Evolutionary conservation across 257 asterid species (phyloP), one percentile per base, ranked within the genome.

Genomic region (Knoxia roxburghii): DNA sequence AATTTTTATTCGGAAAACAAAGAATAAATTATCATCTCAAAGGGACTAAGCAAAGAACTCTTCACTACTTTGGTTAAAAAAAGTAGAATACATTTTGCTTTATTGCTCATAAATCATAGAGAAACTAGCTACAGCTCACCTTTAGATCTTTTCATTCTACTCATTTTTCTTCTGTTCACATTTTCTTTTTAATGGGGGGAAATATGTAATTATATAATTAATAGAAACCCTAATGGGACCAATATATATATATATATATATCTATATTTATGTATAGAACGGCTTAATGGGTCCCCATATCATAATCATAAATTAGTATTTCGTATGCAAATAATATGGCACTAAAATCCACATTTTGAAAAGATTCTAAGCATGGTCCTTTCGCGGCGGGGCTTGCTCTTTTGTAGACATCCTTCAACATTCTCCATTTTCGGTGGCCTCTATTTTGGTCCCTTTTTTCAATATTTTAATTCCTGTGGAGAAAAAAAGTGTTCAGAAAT

Each of bases 251-350:
- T n/a, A n/a, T n/a, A n/a, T n/a, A n/a, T n/a, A n/a, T n/a, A n/a
- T n/a, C n/a, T n/a, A n/a, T n/a, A n/a, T n/a, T n/a, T n/a, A n/a
- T n/a, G 41, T 37, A 37, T n/a, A n/a, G 27, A 64, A 59, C 59
- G n/a, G 51, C 69, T 55, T 18, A 12, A 17, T 70, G 82, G 85
- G 85, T 14, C 80, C 81, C 64, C 26, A 21, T 30, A 72, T 73
- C 73, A 67, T 68, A 76, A 78, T 79, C 70, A 70, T 81, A 64
- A 75, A 71, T 20, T 9, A 14, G 29, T 7, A 49, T 62, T 50
- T 66, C 68, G 68, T 74, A 72, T 80, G 68, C 79, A 77, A 70
- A 69, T 65, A 77, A 80, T 78, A 27, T 77, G 83, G 75, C 86
- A 68, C 89, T 76, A 80, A 80, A 76, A 67, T 61, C 39, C 63